These are phyloP conservation scores for Vaccinium darrowii DNA, from an alignment of 148 eudicot species.

Conservation along the genomic window DNA sequence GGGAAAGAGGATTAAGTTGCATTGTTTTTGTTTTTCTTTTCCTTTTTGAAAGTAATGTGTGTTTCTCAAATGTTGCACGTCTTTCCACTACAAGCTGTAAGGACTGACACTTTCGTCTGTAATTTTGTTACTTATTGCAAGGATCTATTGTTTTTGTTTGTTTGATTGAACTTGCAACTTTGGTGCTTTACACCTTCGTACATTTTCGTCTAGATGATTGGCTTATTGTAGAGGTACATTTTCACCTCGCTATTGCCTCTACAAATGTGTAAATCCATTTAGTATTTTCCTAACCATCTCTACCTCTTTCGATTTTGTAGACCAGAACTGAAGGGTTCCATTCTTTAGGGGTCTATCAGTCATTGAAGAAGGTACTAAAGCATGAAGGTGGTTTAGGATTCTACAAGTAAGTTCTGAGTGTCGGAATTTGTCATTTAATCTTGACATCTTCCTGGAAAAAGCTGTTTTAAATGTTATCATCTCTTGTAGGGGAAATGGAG, in stretches of 20 bases:
- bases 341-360: constrained; percentile 74
- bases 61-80: background rate
- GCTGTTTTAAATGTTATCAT: constrained; percentile 3
- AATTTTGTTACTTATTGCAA: background rate
- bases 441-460: background rate
- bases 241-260: background rate
- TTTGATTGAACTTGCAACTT: background rate
- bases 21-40: background rate
- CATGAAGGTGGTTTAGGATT: constrained; percentile 72
- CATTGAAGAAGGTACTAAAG: constrained; percentile 69
- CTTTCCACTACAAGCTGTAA: background rate
- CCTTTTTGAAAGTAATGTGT: background rate
- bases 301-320: constrained; percentile 46
- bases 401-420: constrained; percentile 65
- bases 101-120: background rate
- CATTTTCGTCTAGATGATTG: constrained; percentile 3
- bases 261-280: background rate
- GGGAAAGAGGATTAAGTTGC: background rate
- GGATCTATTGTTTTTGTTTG: background rate
- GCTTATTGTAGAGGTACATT: background rate
- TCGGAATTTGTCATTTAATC: background rate
- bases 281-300: background rate
- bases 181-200: background rate
- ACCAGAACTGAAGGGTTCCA: constrained; percentile 90
- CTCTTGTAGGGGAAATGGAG: constrained; percentile 85